phyloP scores from a whole-genome alignment of 345 rosid genomes.

The Citrus unshiu region DNA sequence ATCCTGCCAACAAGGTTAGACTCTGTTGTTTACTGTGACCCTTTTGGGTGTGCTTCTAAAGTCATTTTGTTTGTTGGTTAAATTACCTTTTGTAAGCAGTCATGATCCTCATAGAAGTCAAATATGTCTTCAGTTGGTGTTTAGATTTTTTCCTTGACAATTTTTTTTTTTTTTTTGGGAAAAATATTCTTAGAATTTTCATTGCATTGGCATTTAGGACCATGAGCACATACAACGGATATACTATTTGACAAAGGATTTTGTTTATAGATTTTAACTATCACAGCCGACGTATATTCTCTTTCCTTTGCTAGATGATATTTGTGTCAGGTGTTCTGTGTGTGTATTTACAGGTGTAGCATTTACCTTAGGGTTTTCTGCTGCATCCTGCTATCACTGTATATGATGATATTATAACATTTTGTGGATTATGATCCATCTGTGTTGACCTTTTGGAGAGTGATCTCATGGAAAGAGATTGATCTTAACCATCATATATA shows the following conservation, averaged over 20 bases:
- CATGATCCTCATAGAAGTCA: not conserved
- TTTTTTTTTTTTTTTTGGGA: not conserved
- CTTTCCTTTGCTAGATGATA: not conserved
- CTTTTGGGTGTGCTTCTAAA: constrained; percentile 2
- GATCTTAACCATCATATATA: not conserved
- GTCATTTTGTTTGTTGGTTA: constrained; percentile 9
- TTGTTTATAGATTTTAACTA: not conserved
- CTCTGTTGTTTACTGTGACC: constrained; percentile 5
- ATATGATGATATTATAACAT: not conserved
- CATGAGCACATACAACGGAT: not conserved
- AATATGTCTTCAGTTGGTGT: not conserved
- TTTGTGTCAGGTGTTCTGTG: not conserved
- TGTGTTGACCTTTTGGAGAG: not conserved
- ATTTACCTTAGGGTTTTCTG: not conserved
- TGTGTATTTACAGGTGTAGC: not conserved
- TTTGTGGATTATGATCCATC: not conserved
- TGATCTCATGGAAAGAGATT: not conserved
- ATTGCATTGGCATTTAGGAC: not conserved
- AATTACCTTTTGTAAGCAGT: not conserved
- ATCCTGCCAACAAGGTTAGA: constrained; percentile 89
- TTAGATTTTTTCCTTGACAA: not conserved
- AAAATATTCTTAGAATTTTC: not conserved
- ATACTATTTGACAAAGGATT: not conserved
- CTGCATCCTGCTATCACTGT: not conserved
- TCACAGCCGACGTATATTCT: not conserved